Evolutionary conservation across 2,329 filamentous ascomycete genomes (phyloP), one percentile per base, ranked within the genome.

Genomic region (Endothia cerciana): DNA sequence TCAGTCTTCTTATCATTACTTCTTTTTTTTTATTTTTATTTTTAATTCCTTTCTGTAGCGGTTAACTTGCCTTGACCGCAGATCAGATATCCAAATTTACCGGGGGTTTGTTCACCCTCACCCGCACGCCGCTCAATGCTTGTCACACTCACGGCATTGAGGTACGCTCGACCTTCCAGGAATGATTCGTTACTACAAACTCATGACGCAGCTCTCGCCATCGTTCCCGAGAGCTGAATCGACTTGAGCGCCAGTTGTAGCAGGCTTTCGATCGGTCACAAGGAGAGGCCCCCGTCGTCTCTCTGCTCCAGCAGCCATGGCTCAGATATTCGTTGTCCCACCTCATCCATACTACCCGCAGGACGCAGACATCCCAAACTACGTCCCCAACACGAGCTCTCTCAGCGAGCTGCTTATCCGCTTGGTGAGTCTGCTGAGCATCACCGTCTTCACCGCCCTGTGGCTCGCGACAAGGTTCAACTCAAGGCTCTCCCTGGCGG

Each of bases 301-400:
- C 25, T 28, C 10, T 28, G 25, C 3, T 2, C 13, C 49, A 22
- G 11, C 53, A 57, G n/a, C 25, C 15, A 69, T 65, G 60, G 56
- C 45, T 19, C 67, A 69, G 43, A 58, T 49, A 33, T 61, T 62
- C 11, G 28, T 47, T 1, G 11, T 25, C 13, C 43, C 43, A 13
- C 36, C 15, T 19, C 83, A 87, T 69, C 84, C 85, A 0, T 87
- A 87, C 69, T 82, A 81, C 69, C 85, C 85, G 0, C 72, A 73
- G 2, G 74, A 76, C 53, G 78, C 79, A 19, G 65, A 68, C 17
- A 79, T 87, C 36, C 77, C 80, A 1, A 70, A 72, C 53, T 87
- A 83, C 70, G 72, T 70, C 22, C 74, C 82, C 53, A 87, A 87
- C 69, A 74, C 74, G 25, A 74, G 74, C 5, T 73, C 80, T 1